Base-by-base conservation (phyloP, 306 rosid species). In the Pyrus communis region DNA sequence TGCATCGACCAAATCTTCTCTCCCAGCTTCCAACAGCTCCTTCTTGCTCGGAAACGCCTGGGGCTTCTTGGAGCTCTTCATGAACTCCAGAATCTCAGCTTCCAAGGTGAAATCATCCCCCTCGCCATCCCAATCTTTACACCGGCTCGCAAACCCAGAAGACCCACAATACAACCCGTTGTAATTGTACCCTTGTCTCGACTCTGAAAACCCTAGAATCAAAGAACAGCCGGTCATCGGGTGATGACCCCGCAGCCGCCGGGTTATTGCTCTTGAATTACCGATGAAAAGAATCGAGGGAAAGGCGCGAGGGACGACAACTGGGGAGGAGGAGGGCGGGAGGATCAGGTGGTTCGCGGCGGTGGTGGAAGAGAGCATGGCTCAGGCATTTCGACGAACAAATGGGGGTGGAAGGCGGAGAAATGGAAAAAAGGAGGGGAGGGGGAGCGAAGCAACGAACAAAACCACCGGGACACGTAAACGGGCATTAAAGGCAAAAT, bases 311-410 rank as follows among this genome's bases (percentile, higher is more conserved):
- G 74, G 30, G 46, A 1, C 78, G 77, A 81, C 71, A 58, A 43
- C 67, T 21, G 75, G n/a, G 15, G 54, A 23, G 38, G 86, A 61
- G 65, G 4, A 28, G 67, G 82, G 38, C 10, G 84, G 67, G 40
- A 75, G 21, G 63, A 75, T 25, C 11, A 73, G 22, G 58, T 51
- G 68, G 25, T 78, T 21, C 0, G 82, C 75, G 27, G 74, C 74
- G 64, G 75, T 57, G 25, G 83, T 81, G 84, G 73, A 63, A 64
- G 86, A 35, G 67, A 82, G 88, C 98, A 96, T 96, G 89, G 89
- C 73, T 96, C 89, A 86, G 90, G 96, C 97, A 90, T 95, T 92
- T 95, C 97, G 89, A 79, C 88, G 87, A 95, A 83, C 89, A 87
- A 78, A 46, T 76, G 51, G 81, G 4, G 13, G 73, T 84, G 10